Base-by-base conservation (phyloP, 768 basidiomycete species). In the Pholiota molesta region DNA sequence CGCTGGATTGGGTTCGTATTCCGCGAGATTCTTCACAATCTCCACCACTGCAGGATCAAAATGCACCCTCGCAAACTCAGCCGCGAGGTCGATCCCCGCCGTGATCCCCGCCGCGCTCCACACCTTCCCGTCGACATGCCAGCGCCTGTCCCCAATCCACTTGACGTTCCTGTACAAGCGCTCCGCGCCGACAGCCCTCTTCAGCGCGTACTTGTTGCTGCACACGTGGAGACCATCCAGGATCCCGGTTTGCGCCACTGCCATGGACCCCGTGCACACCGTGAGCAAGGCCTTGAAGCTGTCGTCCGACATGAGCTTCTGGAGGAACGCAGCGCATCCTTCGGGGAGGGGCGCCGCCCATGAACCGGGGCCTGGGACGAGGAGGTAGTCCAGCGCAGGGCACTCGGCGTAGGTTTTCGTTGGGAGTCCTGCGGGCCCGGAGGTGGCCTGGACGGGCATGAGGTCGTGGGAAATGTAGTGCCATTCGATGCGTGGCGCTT, bases 71-170 rank as follows among this genome's bases (percentile, higher is more conserved):
- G 64, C 61, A 59, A 71, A 73, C 42, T 70, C 72, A 26, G 68
- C 69, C 11, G 66, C 71, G 14, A 73, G 66, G 52, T 73, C 72
- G 11, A 73, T 57, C 1, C 72, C 72, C 4, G 70, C 58, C 44
- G 72, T 73, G 13, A 72, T 33, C 3, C 69, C 72, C 4, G 67
- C 71, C 0, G 67, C 64, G 33, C 71, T 73, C 72, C 72, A 73
- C 0, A 73, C 47, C 63, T 71, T 72, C 31, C 72, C 66, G 52
- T 73, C 72, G 13, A 65, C 54, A 4, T 64, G 52, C 67, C 70
- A 73, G 16, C 72, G 59, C 59, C 56, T 62, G 40, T 73, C 68
- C 2, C 67, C 67, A 0, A 73, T 57, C 72, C 72, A 73, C 17
- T 69, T 64, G 29, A 73, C 71, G 8, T 69, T 70, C 54, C 61